phyloP scores from a whole-genome alignment of 2,329 filamentous ascomycete genomes.

The Aureobasidium musti region DNA sequence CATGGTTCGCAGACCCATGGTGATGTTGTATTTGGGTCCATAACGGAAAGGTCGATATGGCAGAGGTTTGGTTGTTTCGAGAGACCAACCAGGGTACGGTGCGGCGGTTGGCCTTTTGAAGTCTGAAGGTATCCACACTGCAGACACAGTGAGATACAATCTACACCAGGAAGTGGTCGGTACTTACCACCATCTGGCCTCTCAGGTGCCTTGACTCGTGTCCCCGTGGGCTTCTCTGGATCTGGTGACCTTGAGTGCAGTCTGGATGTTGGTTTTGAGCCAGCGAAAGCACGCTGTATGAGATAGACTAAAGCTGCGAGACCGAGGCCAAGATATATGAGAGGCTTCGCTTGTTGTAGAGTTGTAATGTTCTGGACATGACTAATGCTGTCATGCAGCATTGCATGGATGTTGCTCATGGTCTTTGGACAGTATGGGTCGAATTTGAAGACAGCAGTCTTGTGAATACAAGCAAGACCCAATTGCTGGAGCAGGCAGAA shows the following conservation, averaged over 20 bases:
- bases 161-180: not conserved
- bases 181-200: slow-evolving; percentile 52
- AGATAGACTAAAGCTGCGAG: slow-evolving; percentile 1
- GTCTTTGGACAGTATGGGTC: not conserved
- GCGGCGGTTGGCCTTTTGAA: slow-evolving; percentile 62
- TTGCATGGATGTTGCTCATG: slow-evolving; percentile 4
- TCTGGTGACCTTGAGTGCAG: slow-evolving; percentile 43
- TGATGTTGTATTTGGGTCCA: slow-evolving; percentile 74
- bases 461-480: not conserved
- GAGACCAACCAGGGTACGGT: slow-evolving; percentile 68
- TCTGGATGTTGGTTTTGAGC: not conserved
- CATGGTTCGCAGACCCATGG: slow-evolving; percentile 73
- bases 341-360: slow-evolving; percentile 12
- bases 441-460: not conserved
- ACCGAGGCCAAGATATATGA: slow-evolving; percentile 20
- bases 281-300: slow-evolving; percentile 5
- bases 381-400: slow-evolving; percentile 12
- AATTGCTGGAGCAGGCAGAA: not conserved
- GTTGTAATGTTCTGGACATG: not conserved
- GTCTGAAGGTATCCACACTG: slow-evolving; percentile 59
- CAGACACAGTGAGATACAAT: not conserved
- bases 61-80: slow-evolving; percentile 68
- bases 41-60: slow-evolving; percentile 78
- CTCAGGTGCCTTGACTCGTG: slow-evolving; percentile 39
- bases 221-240: slow-evolving; percentile 48